Evolutionary conservation across 306 rosid genomes (phyloP).

Genomic region (Prinsepia uniflora): DNA sequence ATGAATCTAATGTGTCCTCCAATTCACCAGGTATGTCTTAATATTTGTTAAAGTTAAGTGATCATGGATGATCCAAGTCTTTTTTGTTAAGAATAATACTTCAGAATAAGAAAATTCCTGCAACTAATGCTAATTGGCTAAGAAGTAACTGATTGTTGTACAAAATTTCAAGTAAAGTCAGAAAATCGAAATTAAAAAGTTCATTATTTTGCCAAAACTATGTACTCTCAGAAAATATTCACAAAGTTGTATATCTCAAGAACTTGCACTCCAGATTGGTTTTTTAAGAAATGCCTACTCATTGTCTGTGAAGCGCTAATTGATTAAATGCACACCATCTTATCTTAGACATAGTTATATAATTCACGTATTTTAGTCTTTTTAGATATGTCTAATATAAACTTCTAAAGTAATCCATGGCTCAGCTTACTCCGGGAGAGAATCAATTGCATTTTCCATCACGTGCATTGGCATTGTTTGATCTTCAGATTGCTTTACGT

Average conservation of each 20-base stretch:
- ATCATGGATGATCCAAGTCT: background rate
- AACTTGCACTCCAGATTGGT: background rate
- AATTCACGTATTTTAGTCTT: background rate
- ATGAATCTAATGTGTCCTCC: slow-evolving; percentile 56
- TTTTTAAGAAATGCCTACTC: background rate
- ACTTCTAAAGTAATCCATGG: background rate
- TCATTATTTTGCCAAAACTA: background rate
- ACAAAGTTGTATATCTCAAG: background rate
- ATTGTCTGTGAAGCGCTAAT: background rate
- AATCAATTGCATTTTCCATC: background rate
- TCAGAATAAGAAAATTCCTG: background rate
- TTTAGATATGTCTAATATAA: background rate
- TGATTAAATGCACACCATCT: background rate
- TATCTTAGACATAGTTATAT: background rate
- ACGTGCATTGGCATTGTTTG: background rate
- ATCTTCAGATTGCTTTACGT: background rate
- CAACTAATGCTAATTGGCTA: background rate
- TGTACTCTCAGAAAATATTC: background rate
- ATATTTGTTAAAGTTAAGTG: background rate
- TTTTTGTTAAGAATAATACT: background rate
- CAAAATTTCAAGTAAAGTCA: background rate
- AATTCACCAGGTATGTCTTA: slow-evolving; percentile 46
- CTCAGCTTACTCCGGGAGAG: background rate
- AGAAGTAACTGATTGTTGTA: background rate
- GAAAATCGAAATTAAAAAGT: background rate